Percentiles rank a stretch among this genome's conserved stretches.
phyloP scores from a whole-genome alignment of 306 rosid genomes.

The Corylus avellana region DNA sequence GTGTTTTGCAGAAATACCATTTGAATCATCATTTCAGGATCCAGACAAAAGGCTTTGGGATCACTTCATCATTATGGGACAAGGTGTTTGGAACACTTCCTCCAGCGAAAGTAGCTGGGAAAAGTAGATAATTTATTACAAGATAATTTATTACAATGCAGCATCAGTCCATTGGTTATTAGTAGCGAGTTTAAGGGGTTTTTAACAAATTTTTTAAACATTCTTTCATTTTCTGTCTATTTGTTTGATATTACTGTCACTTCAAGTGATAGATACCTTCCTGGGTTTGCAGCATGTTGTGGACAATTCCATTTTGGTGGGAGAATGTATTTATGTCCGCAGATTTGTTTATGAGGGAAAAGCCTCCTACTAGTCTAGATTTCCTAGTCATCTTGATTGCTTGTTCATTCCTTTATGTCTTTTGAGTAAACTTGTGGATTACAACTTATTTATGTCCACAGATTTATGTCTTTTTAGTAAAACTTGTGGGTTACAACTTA shows the following conservation, averaged over 20 bases:
- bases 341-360: not conserved
- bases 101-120: constrained; percentile 50
- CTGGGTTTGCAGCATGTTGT: constrained; percentile 15
- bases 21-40: constrained; percentile 91
- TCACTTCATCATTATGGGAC: constrained; percentile 93
- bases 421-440: too few species aligned
- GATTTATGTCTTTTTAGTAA: too few species aligned
- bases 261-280: not conserved
- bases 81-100: constrained; percentile 85
- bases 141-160: constrained; percentile 17
- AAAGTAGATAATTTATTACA: constrained; percentile 44
- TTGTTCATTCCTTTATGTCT: too few species aligned
- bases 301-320: constrained; percentile 4
- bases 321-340: not conserved
- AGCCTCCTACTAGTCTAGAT: not conserved
- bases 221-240: constrained; percentile 19
- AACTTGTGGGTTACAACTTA: too few species aligned
- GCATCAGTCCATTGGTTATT: constrained; percentile 37
- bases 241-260: not conserved
- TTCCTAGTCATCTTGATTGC: too few species aligned
- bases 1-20: constrained; percentile 73
- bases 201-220: not conserved
- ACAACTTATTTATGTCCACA: too few species aligned
- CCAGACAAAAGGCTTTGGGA: constrained; percentile 83
- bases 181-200: constrained; percentile 38